These are phyloP conservation scores for Trichoderma asperelloides DNA, from an alignment of 495 filamentous ascomycete species.

Conservation along the genomic window DNA sequence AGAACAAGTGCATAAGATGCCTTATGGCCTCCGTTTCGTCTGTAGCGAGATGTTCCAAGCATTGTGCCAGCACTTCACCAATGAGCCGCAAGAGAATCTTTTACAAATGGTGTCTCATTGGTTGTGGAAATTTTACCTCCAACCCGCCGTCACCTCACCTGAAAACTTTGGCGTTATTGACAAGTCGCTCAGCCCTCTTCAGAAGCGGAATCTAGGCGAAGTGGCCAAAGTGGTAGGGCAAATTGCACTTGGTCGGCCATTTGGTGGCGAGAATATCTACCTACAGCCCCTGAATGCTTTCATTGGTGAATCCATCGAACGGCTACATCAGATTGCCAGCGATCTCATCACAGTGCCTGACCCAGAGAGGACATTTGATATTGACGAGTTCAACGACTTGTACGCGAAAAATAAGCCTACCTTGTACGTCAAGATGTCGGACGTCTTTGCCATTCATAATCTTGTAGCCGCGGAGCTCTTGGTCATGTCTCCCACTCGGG, in stretches of 20 bases:
- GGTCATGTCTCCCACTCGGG: constrained; percentile 63
- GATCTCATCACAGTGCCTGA: constrained; percentile 74
- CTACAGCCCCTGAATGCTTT: constrained; percentile 90
- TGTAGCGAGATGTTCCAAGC: constrained; percentile 77
- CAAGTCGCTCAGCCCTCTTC: constrained; percentile 74
- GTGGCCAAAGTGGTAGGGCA: constrained; percentile 87
- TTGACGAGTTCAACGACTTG: constrained; percentile 96
- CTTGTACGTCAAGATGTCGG: constrained; percentile 95
- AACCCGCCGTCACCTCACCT: constrained; percentile 75
- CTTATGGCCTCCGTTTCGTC: constrained; percentile 86
- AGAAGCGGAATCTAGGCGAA: constrained; percentile 87
- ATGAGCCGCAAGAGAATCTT: constrained; percentile 67
- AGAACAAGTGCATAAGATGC: constrained; percentile 77
- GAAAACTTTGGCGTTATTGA: constrained; percentile 87
- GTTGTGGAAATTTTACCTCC: constrained; percentile 90
- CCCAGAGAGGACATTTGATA: constrained; percentile 87
- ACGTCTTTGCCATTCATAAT: constrained; percentile 93
- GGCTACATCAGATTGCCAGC: constrained; percentile 63
- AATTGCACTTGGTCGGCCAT: constrained; percentile 73
- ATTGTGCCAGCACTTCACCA: constrained; percentile 64
- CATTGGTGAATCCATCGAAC: constrained; percentile 73
- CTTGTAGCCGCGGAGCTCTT: constrained; percentile 73
- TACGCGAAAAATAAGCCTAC: constrained; percentile 94
- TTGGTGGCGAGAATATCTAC: constrained; percentile 90
- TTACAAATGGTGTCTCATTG: constrained; percentile 81